phyloP scores from a whole-genome alignment of 805 yeast genomes.

The Saccharomycopsis guyanensis region DNA sequence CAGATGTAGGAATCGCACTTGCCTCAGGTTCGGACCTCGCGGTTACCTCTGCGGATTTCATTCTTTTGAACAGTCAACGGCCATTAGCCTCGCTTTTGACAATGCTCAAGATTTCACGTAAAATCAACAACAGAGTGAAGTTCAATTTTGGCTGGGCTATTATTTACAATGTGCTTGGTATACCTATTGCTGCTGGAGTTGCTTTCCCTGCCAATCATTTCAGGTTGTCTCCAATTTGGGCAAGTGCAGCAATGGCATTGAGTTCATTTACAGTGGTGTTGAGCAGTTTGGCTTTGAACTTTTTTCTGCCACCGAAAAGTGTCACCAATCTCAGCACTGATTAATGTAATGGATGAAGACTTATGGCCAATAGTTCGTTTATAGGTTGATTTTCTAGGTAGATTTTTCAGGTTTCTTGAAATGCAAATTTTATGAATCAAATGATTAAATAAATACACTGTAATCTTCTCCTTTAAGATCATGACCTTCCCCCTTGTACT shows the following conservation, averaged over 20 bases:
- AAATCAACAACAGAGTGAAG: constrained; percentile 44
- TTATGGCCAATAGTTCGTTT: too few species aligned
- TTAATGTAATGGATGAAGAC: too few species aligned
- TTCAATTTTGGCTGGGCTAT: constrained; percentile 57
- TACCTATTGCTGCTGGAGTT: constrained; percentile 64
- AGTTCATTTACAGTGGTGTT: constrained; percentile 51
- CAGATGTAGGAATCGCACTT: constrained; percentile 72
- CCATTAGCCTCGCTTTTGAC: constrained; percentile 48
- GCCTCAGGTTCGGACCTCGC: constrained; percentile 76
- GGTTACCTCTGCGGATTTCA: constrained; percentile 65
- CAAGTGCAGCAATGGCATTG: constrained; percentile 59
- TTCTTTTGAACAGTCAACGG: constrained; percentile 45
- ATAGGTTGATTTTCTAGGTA: too few species aligned
- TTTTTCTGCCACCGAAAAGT: constrained; percentile 38
- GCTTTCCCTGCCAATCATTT: constrained; percentile 48
- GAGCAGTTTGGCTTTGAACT: constrained; percentile 45
- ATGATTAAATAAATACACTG: too few species aligned
- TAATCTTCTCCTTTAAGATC: too few species aligned
- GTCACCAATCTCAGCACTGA: too few species aligned
- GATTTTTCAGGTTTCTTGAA: too few species aligned
- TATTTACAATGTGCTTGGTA: constrained; percentile 46
- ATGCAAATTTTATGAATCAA: too few species aligned
- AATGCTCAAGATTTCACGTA: constrained; percentile 43
- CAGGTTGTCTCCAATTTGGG: constrained; percentile 57
- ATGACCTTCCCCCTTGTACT: too few species aligned